These are phyloP conservation scores for Hibiscus mutabilis DNA, from an alignment of 345 rosid species.

Conservation along the genomic window DNA sequence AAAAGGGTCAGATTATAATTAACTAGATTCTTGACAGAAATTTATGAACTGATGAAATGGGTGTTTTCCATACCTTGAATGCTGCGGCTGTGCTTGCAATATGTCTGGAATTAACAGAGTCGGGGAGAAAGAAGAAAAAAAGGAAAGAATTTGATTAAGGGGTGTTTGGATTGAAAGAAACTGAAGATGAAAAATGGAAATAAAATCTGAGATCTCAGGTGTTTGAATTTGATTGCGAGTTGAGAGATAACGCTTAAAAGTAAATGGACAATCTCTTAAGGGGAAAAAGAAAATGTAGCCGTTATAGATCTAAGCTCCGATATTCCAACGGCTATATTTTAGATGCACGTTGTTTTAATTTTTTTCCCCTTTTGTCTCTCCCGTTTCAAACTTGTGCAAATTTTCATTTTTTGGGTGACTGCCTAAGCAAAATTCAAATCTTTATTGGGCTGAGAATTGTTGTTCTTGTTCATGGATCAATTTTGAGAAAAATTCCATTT, in stretches of 20 bases:
- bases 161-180: not conserved
- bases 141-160: not conserved
- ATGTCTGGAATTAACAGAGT: not conserved
- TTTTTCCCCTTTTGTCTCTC: too few relatives aligned
- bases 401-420: too few relatives aligned
- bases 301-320: not conserved
- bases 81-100: not conserved
- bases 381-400: not conserved
- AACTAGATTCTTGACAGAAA: not conserved
- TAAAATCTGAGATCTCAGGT: constrained; percentile 1
- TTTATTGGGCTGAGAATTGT: too few relatives aligned
- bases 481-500: too few relatives aligned
- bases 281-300: constrained; percentile 1
- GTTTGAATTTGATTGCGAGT: not conserved
- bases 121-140: not conserved
- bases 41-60: not conserved
- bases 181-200: not conserved
- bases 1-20: not conserved
- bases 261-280: not conserved
- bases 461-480: too few relatives aligned
- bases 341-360: not conserved
- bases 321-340: constrained; percentile 12
- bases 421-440: too few relatives aligned
- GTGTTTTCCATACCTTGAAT: not conserved
- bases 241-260: not conserved